A percentile compares a stretch with the other conserved stretches of the same genome.
Conservation (phyloP, 2,329 filamentous ascomycete genomes). For the Ophiostoma sp. region DNA sequence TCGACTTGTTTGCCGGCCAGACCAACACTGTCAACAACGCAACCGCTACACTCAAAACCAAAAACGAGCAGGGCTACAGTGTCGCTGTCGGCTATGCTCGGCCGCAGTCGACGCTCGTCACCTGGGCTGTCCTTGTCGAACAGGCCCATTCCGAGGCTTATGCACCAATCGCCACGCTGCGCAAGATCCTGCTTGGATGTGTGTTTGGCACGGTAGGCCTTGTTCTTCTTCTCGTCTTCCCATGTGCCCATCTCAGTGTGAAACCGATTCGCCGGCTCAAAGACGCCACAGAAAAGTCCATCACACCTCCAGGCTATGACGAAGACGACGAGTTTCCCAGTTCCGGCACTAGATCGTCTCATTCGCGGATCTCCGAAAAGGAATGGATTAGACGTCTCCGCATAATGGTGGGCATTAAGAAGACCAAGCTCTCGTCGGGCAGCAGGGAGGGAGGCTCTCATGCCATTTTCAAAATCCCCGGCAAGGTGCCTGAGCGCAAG, state of each 20-base stretch:
- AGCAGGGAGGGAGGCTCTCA: conserved; percentile 36
- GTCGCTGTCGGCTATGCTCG: conserved; percentile 80
- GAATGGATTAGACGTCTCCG: conserved; percentile 37
- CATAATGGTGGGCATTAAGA: conserved; percentile 33
- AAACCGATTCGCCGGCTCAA: conserved; percentile 73
- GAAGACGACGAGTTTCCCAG: conserved; percentile 47
- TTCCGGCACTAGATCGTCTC: conserved; percentile 40
- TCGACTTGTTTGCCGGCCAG: conserved; percentile 52
- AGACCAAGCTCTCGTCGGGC: conserved; percentile 32
- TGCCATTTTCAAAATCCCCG: conserved; percentile 74
- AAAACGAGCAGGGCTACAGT: conserved; percentile 62
- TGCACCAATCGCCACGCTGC: conserved; percentile 66
- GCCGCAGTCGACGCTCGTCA: conserved; percentile 60
- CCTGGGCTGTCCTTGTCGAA: conserved; percentile 81
- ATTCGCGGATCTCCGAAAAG: conserved; percentile 43
- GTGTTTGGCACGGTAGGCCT: conserved; percentile 77
- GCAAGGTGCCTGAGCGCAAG: conserved; percentile 69
- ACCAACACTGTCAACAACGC: conserved; percentile 57
- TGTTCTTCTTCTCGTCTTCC: conserved; percentile 66
- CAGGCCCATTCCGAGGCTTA: conserved; percentile 70
- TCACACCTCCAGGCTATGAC: conserved; percentile 59
- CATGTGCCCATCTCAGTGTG: conserved; percentile 76
- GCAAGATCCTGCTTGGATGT: conserved; percentile 74
- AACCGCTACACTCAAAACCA: conserved; percentile 61
- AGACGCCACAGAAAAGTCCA: conserved; percentile 66